These are phyloP conservation scores for Arxiozyma heterogenica DNA, from an alignment of 1,139 yeast genomes.

Conservation along the genomic window DNA sequence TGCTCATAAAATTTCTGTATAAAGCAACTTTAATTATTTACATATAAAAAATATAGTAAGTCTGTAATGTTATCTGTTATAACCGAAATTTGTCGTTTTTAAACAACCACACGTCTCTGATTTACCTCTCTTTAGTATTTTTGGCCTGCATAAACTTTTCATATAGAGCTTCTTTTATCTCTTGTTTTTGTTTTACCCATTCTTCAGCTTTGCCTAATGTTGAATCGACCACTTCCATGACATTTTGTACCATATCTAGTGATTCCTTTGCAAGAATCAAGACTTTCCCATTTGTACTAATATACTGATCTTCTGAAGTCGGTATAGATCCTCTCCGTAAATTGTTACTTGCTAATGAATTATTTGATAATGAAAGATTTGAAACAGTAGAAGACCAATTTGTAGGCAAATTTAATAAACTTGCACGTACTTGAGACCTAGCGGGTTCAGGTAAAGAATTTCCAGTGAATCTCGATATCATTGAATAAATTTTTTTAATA, in stretches of 20 bases:
- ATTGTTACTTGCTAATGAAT: not conserved
- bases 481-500: constrained; percentile 76
- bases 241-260: constrained; percentile 74
- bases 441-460: constrained; percentile 75
- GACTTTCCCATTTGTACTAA: constrained; percentile 55
- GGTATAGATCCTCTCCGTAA: not conserved
- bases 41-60: too few species aligned
- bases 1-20: too few species aligned
- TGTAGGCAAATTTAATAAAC: constrained; percentile 63
- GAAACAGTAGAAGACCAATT: constrained; percentile 44
- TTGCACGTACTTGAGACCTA: constrained; percentile 70
- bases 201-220: constrained; percentile 75
- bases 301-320: constrained; percentile 8
- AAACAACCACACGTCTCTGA: too few species aligned
- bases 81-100: too few species aligned
- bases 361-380: constrained; percentile 8
- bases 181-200: constrained; percentile 55
- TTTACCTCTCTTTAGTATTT: not conserved
- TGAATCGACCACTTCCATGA: constrained; percentile 75
- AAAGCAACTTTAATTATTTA: too few species aligned
- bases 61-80: too few species aligned
- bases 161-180: constrained; percentile 26
- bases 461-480: constrained; percentile 78
- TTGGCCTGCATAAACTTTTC: constrained; percentile 18
- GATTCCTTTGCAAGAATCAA: constrained; percentile 81